Evolutionary conservation across 2,329 filamentous ascomycete genomes (phyloP), one percentile per base, ranked within the genome.

Genomic region (Pseudogymnoascus verrucosus): DNA sequence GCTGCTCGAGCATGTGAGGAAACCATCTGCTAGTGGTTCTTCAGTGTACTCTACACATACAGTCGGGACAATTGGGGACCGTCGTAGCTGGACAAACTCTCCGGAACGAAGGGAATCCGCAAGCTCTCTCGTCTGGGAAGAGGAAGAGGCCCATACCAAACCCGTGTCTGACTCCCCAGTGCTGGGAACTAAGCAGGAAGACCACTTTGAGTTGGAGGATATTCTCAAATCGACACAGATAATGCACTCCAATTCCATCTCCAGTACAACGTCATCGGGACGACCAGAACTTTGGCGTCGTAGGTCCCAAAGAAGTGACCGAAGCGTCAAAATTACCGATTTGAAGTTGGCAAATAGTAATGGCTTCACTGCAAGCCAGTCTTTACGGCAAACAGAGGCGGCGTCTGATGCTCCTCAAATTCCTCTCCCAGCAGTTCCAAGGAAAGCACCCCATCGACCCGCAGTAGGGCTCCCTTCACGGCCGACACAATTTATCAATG

Each of bases 321-420:
- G 64, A 26, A 69, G 67, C 34, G 65, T 73, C 7, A 60, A 44
- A 14, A 68, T 74, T 64, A 51, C 69, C 10, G 69, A 72, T 26
- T 65, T 74, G 31, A 72, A 71, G 36, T 66, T 74, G 28, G 57
- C 68, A 40, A 68, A 69, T 44, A 71, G 68, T 63, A 73, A 74
- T 68, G 71, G 72, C 11, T 71, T 71, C 26, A 73, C 72, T 1
- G 69, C 69, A 7, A 68, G 64, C 40, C 68, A 68, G 47, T 68
- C 69, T 57, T 51, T 60, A 21, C 34, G 62, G 62, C 34, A 57
- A 14, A 21, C 28, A 34, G 28, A n/a, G n/a, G 51, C 51, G 16
- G 51, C 16, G 16, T 57, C 51, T 57, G 51, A 57, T 57, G 51
- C 51, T 57, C 51, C 51, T 34, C 51, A 57, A 34, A 57, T 57